phyloP scores from a whole-genome alignment of 257 asterid species.

The Ajuga chamaepitys region DNA sequence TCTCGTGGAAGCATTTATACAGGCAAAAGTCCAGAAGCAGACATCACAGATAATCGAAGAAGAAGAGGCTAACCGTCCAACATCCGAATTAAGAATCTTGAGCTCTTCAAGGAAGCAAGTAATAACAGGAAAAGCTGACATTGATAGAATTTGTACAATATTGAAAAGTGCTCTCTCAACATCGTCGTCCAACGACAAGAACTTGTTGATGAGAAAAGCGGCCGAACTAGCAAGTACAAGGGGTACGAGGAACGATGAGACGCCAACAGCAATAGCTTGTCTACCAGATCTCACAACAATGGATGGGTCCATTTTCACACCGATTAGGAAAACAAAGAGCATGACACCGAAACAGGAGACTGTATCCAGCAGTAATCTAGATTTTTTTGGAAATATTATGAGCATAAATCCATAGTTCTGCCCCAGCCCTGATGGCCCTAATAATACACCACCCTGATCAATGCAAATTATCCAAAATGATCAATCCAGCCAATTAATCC shows the following conservation, averaged over 20 bases:
- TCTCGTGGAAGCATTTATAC: constrained; percentile 24
- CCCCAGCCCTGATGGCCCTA: constrained; percentile 63
- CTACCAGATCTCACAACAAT: constrained; percentile 46
- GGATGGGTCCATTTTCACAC: constrained; percentile 54
- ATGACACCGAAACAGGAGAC: constrained; percentile 50
- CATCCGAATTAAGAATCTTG: constrained; percentile 59
- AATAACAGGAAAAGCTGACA: constrained; percentile 66
- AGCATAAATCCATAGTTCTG: constrained; percentile 23
- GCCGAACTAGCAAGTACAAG: constrained; percentile 36
- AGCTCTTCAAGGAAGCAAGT: constrained; percentile 61
- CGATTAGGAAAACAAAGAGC: constrained; percentile 49
- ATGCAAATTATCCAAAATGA: constrained; percentile 20
- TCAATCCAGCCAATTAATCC: not conserved
- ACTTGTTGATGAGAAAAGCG: constrained; percentile 35
- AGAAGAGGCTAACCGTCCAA: constrained; percentile 63
- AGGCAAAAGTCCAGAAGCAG: constrained; percentile 39
- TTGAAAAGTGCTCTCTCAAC: constrained; percentile 31
- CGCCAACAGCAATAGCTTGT: constrained; percentile 50
- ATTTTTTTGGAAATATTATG: constrained; percentile 35
- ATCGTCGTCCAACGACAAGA: constrained; percentile 33
- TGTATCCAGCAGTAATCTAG: constrained; percentile 47
- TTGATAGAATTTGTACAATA: constrained; percentile 35
- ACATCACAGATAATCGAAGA: constrained; percentile 52
- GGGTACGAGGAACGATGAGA: constrained; percentile 46
- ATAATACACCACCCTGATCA: constrained; percentile 60